Evolutionary conservation across 345 rosid species (phyloP), one percentile per base, ranked within the genome.

Genomic region (Gossypium stocksii): DNA sequence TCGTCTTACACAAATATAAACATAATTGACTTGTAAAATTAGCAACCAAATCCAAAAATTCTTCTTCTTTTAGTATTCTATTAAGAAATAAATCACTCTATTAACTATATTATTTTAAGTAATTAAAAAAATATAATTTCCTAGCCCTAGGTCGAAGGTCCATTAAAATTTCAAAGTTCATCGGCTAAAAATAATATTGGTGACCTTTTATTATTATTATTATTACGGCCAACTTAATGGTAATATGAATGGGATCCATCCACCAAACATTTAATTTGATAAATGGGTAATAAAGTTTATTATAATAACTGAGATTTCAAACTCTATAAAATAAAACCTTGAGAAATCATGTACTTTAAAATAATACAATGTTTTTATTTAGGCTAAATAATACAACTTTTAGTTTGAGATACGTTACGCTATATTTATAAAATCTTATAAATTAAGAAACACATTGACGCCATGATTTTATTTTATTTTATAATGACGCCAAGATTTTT

Each of bases 391-490:
- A 17, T 69, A 27, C 3, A 58, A 58, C 34, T 8, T 51, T 25
- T 69, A 27, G 59, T 49, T 27, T 16, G 43, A 69, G 72, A 69
- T 27, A 49, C 17, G 23, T 69, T 69, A 29, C 51, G 27, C 1
- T 27, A 51, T 27, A 52, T 29, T 56, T 17, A 51, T 52, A 69
- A 27, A 15, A 60, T 16, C 67, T 72, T 27, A 73, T 77, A 66
- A 57, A 77, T 72, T 72, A 78, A 80, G 70, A 79, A 61, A 79
- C 78, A 79, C 77, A 66, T 72, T 76, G 72, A 74, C 79, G 44
- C 78, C 81, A 77, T 74, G 77, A 76, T 77, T 66, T 75, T 29
- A 29, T 29, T 29, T 29, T 29, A 65, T 78, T 83, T 76, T 73
- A 59, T 82, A 82, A 77, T 66, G 41, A 34, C 41, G 7, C 41